Percentiles rank a stretch among this genome's conserved stretches.
phyloP scores from a whole-genome alignment of 2,329 filamentous ascomycete genomes.

The Cladophialophora immunda region DNA sequence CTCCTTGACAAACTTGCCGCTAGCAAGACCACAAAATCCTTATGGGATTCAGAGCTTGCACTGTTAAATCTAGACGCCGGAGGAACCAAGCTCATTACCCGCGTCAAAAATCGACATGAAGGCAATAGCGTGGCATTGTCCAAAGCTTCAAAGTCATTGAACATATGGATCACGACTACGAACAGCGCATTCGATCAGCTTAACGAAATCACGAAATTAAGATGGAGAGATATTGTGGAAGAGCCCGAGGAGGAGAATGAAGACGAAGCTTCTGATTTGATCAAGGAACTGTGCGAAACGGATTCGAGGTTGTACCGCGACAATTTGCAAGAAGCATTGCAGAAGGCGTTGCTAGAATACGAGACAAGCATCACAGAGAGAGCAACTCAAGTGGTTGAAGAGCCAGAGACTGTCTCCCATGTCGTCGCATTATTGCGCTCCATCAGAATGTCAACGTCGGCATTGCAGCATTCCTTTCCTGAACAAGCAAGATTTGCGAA shows the following conservation, averaged over 20 bases:
- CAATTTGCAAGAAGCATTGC: conserved; percentile 22
- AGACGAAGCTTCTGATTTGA: conserved; percentile 32
- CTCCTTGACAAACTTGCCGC: conserved; percentile 12
- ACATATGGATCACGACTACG: conserved; percentile 27
- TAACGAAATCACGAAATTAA: conserved; percentile 24
- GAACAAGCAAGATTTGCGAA: conserved; percentile 20
- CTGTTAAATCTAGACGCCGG: conserved; percentile 22
- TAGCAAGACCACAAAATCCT: conserved; percentile 8
- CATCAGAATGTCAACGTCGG: conserved; percentile 28
- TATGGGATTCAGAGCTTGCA: conserved; percentile 37
- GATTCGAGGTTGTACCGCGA: conserved; percentile 30
- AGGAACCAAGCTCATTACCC: conserved; percentile 27
- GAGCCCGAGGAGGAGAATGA: conserved; percentile 42
- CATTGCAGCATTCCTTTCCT: conserved; percentile 31
- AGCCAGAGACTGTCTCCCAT: conserved; percentile 3
- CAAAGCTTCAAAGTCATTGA: conserved; percentile 27
- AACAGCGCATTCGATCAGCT: conserved; percentile 26
- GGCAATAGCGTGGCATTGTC: conserved; percentile 29
- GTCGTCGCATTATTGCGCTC: conserved; percentile 29
- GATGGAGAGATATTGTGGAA: conserved; percentile 41
- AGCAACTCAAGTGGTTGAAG: conserved; percentile 12
- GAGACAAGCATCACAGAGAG: conserved; percentile 23
- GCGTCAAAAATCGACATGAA: conserved; percentile 34
- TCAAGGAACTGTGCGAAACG: conserved; percentile 27
- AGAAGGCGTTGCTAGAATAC: conserved; percentile 17